Evolutionary conservation across 805 yeast species (phyloP).

Genomic region (Yarrowia osloensis): DNA sequence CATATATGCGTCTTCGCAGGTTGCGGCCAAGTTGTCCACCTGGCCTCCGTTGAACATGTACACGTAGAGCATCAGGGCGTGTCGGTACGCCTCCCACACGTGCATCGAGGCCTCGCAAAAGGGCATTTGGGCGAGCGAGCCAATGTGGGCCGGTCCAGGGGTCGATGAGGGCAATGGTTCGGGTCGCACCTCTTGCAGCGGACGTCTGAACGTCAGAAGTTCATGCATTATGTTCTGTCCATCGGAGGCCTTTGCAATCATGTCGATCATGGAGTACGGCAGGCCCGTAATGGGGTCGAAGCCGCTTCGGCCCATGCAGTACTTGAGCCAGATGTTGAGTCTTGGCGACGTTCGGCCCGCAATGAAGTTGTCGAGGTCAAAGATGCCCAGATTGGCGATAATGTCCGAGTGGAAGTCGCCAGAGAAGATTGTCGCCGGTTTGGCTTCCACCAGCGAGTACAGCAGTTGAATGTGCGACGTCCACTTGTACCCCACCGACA

Average conservation of each 20-base stretch:
- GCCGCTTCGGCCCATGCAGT: slow-evolving; percentile 22
- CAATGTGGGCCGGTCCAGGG: neutral
- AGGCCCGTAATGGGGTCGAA: slow-evolving; percentile 18
- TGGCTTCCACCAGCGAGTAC: slow-evolving; percentile 22
- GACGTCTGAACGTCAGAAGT: slow-evolving; percentile 9
- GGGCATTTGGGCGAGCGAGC: neutral
- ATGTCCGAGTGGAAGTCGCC: slow-evolving; percentile 7
- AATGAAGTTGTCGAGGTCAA: slow-evolving; percentile 23
- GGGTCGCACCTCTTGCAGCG: neutral
- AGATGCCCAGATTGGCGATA: slow-evolving; percentile 21
- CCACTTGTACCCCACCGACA: slow-evolving; percentile 30
- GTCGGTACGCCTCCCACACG: slow-evolving; percentile 24
- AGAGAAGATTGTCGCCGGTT: slow-evolving; percentile 7
- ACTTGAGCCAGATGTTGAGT: slow-evolving; percentile 29
- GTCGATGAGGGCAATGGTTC: neutral
- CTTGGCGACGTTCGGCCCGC: slow-evolving; percentile 20
- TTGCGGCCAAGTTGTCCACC: neutral
- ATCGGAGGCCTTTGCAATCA: slow-evolving; percentile 12
- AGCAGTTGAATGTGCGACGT: slow-evolving; percentile 21
- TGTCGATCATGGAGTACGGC: slow-evolving; percentile 16
- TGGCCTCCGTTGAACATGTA: slow-evolving; percentile 14
- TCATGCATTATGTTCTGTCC: slow-evolving; percentile 22
- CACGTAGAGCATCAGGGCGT: slow-evolving; percentile 17
- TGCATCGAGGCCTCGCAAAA: slow-evolving; percentile 26
- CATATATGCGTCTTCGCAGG: slow-evolving; percentile 29